Percentiles rank a stretch among this genome's conserved stretches.
Conservation (phyloP, 371 early-diverging fungal species). For the Mucor saturninus region DNA sequence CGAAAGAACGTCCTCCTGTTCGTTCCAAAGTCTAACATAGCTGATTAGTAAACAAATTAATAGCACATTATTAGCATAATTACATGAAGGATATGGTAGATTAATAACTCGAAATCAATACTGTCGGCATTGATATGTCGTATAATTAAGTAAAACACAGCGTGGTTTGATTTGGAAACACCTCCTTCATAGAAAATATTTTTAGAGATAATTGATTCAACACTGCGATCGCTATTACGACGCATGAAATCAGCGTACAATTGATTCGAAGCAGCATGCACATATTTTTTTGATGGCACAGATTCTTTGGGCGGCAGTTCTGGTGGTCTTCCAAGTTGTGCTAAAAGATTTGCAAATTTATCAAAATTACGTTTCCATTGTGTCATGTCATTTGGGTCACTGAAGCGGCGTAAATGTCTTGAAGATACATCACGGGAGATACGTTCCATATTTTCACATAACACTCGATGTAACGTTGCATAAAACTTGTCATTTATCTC, state of each 20-base stretch:
- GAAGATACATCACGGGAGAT: constrained; percentile 60
- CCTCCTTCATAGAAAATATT: constrained; percentile 81
- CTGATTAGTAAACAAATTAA: background rate
- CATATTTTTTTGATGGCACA: constrained; percentile 21
- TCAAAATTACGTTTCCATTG: constrained; percentile 63
- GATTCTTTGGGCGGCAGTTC: constrained; percentile 39
- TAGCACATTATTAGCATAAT: constrained; percentile 29
- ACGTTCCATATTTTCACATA: constrained; percentile 69
- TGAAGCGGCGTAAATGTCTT: constrained; percentile 11
- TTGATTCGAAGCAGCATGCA: constrained; percentile 51
- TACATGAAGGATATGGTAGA: constrained; percentile 66
- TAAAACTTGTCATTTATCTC: constrained; percentile 56
- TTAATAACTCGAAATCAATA: constrained; percentile 82
- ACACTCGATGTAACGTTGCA: constrained; percentile 63
- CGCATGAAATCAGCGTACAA: constrained; percentile 79
- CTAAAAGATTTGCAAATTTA: constrained; percentile 76
- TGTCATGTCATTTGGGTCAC: constrained; percentile 21
- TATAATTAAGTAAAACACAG: constrained; percentile 83
- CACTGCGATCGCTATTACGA: constrained; percentile 63
- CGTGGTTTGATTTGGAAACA: constrained; percentile 71
- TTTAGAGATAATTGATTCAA: constrained; percentile 63
- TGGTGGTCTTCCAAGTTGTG: constrained; percentile 81
- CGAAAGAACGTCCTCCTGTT: constrained; percentile 60
- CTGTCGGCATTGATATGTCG: constrained; percentile 72
- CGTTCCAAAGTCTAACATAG: constrained; percentile 47